These are phyloP conservation scores for Phialemoniopsis sp. DNA, from an alignment of 2,329 filamentous ascomycete species.

Conservation along the genomic window DNA sequence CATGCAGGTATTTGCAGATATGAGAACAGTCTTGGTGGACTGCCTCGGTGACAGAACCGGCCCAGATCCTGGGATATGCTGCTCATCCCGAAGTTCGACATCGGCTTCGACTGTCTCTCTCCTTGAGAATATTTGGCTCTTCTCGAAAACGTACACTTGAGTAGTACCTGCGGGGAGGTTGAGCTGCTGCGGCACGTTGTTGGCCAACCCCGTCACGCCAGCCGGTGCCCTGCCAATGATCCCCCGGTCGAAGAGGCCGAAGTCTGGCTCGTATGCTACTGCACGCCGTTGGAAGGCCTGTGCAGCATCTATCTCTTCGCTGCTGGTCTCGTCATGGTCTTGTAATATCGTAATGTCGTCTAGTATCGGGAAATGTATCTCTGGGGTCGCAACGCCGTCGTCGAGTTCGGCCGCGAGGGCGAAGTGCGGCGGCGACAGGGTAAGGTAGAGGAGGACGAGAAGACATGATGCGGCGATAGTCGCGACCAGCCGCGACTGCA, in stretches of 20 bases:
- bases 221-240: conserved; percentile 58
- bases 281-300: background rate
- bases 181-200: conserved; percentile 58
- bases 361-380: background rate
- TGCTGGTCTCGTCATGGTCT: background rate
- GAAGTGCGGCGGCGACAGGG: conserved; percentile 53
- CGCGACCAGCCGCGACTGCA: conserved; percentile 69
- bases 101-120: conserved; percentile 12
- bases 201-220: conserved; percentile 45
- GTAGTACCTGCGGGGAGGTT: conserved; percentile 61
- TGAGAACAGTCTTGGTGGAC: conserved; percentile 56
- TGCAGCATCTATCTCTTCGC: too few species aligned
- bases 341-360: conserved; percentile 1
- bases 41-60: conserved; percentile 12
- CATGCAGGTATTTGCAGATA: conserved; percentile 82
- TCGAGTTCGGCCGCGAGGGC: conserved; percentile 57
- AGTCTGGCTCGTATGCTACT: conserved; percentile 53
- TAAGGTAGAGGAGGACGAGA: conserved; percentile 56
- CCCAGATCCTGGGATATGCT: too few species aligned
- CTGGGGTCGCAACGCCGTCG: background rate
- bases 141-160: conserved; percentile 61
- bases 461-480: conserved; percentile 59
- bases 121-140: conserved; percentile 44
- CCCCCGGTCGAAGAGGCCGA: conserved; percentile 55
- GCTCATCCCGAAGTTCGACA: conserved; percentile 6